Evolutionary conservation across 352 stramenopile genomes (phyloP).

Genomic region (Achlya hypogyna): DNA sequence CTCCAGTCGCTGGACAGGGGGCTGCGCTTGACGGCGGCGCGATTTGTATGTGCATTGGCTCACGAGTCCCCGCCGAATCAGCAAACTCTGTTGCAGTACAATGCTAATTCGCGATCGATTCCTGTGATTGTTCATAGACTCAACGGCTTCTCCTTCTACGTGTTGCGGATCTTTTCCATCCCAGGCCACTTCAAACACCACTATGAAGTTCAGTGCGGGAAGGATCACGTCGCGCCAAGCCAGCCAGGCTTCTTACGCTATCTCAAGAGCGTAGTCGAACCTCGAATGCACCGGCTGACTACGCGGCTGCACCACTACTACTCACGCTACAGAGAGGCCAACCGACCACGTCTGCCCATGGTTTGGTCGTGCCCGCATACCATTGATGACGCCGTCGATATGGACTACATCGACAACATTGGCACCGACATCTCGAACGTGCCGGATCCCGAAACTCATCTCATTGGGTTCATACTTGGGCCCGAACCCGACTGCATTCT

Average conservation of each 20-base stretch:
- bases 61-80: slow-evolving; percentile 14
- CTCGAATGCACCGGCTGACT: background rate
- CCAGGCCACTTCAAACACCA: slow-evolving; percentile 10
- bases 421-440: background rate
- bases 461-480: slow-evolving; percentile 14
- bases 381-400: background rate
- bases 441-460: slow-evolving; percentile 6
- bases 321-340: background rate
- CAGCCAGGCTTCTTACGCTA: slow-evolving; percentile 14
- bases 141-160: slow-evolving; percentile 3
- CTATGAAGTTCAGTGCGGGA: slow-evolving; percentile 6
- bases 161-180: slow-evolving; percentile 18
- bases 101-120: background rate
- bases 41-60: slow-evolving; percentile 13
- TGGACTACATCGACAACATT: background rate
- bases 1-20: slow-evolving; percentile 2
- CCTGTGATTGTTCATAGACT: background rate
- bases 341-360: background rate
- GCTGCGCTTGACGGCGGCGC: slow-evolving; percentile 6
- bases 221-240: background rate
- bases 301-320: background rate
- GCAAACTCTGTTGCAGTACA: background rate
- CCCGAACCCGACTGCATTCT: background rate
- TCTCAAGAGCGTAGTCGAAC: background rate
- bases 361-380: background rate